A percentile compares a stretch with the other conserved stretches of the same genome.
phyloP scores from a whole-genome alignment of 202 grass and related monocot species.

The Eragrostis tef region DNA sequence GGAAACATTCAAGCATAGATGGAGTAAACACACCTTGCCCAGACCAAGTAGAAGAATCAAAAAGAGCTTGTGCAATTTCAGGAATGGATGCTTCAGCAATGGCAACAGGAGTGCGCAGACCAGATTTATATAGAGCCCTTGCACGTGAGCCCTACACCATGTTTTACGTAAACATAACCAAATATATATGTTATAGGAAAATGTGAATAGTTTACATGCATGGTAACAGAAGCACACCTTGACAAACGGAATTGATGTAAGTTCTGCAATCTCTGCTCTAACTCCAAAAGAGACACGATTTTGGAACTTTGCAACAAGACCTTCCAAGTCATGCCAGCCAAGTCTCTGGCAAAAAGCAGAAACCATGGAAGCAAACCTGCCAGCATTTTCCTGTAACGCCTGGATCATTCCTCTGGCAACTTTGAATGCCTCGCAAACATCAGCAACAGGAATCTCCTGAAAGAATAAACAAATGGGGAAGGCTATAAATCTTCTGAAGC shows the following conservation, averaged over 20 bases:
- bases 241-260: constrained; percentile 86
- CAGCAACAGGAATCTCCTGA: constrained; percentile 83
- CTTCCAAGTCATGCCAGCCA: constrained; percentile 94
- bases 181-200: constrained; percentile 38
- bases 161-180: constrained; percentile 36
- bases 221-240: constrained; percentile 62
- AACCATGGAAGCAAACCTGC: constrained; percentile 96
- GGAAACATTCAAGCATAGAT: constrained; percentile 40
- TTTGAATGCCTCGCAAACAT: constrained; percentile 95
- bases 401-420: constrained; percentile 95
- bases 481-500: background rate
- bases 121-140: constrained; percentile 87
- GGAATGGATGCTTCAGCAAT: constrained; percentile 92
- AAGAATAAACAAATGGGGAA: constrained; percentile 39
- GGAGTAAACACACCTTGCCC: constrained; percentile 60
- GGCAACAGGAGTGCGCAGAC: constrained; percentile 72
- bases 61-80: constrained; percentile 85
- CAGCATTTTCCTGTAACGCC: constrained; percentile 93
- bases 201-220: constrained; percentile 25
- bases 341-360: constrained; percentile 93
- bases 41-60: constrained; percentile 76
- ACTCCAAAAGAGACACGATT: constrained; percentile 99
- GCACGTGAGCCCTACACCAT: constrained; percentile 78
- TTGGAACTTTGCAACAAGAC: constrained; percentile 92
- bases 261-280: constrained; percentile 86